A percentile compares a stretch with the other conserved stretches of the same genome.
These are phyloP conservation scores for Syncephalastrum racemosum DNA, from an alignment of 371 early-diverging fungal genomes.

Conservation along the genomic window DNA sequence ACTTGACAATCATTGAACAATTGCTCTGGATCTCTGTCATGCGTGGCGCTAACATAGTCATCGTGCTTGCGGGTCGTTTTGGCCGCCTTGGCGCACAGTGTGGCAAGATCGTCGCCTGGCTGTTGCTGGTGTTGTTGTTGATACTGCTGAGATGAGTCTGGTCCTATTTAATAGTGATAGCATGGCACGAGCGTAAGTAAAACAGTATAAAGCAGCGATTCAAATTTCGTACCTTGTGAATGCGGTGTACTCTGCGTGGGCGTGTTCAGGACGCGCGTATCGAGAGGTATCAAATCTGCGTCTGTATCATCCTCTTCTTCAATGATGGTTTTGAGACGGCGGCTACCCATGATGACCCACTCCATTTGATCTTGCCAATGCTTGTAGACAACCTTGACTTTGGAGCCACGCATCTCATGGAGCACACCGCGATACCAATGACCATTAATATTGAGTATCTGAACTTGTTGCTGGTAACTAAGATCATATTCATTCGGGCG, in stretches of 20 bases:
- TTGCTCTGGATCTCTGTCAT: slow-evolving; percentile 40
- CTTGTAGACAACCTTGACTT: slow-evolving; percentile 51
- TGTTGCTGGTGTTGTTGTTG: no score
- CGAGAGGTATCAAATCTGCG: background rate
- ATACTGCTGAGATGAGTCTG: slow-evolving; percentile 1
- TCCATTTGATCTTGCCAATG: slow-evolving; percentile 63
- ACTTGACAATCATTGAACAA: slow-evolving; percentile 55
- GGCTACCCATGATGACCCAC: slow-evolving; percentile 64
- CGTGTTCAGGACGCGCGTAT: no score
- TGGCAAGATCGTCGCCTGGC: no score
- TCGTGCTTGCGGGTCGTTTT: slow-evolving; percentile 1
- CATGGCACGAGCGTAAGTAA: background rate
- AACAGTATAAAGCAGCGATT: background rate
- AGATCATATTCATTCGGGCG: slow-evolving; percentile 46
- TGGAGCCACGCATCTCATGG: slow-evolving; percentile 42
- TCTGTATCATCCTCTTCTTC: slow-evolving; percentile 16
- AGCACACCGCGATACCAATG: slow-evolving; percentile 54
- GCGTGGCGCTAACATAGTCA: slow-evolving; percentile 31
- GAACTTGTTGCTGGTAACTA: slow-evolving; percentile 36
- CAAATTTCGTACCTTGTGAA: background rate
- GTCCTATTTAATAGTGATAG: background rate
- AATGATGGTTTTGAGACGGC: slow-evolving; percentile 8
- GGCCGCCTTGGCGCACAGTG: no score
- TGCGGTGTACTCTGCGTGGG: no score
- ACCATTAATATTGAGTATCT: slow-evolving; percentile 49